Conservation (phyloP, 768 basidiomycete genomes). For the Tricholoma furcatifolium region DNA sequence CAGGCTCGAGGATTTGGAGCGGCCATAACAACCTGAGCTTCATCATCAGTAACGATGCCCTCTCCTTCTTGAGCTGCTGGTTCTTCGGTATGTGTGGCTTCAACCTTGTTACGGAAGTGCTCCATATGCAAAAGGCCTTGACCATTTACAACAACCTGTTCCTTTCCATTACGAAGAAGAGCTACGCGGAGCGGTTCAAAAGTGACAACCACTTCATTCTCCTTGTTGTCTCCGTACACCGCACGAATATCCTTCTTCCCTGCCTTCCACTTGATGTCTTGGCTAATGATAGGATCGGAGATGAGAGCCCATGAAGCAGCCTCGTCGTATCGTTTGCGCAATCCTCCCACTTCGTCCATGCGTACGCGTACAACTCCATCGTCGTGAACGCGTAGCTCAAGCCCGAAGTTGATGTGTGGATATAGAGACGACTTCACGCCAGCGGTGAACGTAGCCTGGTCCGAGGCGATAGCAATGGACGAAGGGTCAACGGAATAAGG, state of each 20-base stretch:
- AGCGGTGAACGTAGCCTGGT: constrained; percentile 67
- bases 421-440: constrained; percentile 79
- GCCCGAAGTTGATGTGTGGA: constrained; percentile 76
- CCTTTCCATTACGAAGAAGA: constrained; percentile 70
- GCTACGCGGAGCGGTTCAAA: constrained; percentile 77
- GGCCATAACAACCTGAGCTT: constrained; percentile 54
- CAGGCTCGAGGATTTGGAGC: constrained; percentile 56
- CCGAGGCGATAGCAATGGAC: constrained; percentile 49
- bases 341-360: constrained; percentile 85
- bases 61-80: constrained; percentile 43
- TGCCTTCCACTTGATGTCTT: constrained; percentile 59
- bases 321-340: constrained; percentile 88
- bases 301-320: constrained; percentile 87
- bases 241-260: constrained; percentile 66
- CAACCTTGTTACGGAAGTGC: constrained; percentile 78
- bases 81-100: constrained; percentile 42
- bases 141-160: constrained; percentile 88
- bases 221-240: constrained; percentile 61
- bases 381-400: constrained; percentile 81
- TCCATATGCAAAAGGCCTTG: constrained; percentile 95
- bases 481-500: constrained; percentile 77
- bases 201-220: constrained; percentile 64
- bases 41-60: constrained; percentile 32
- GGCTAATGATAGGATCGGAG: constrained; percentile 64
- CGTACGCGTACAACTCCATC: constrained; percentile 89